phyloP scores from a whole-genome alignment of 495 filamentous ascomycete species.

The Hyphodiscus hymeniophilus region DNA sequence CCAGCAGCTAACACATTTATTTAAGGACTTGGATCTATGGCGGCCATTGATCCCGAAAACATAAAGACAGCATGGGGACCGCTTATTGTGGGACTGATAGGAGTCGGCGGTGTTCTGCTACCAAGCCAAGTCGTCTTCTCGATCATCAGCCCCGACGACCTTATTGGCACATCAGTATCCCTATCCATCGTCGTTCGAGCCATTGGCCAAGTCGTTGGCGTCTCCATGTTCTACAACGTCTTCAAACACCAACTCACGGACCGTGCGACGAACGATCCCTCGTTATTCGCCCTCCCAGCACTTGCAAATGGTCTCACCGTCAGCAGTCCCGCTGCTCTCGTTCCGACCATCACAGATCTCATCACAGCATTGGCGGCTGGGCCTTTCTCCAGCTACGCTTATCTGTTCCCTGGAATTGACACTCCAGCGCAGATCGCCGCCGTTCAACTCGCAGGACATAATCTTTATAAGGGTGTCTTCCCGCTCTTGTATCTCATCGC shows the following conservation, averaged over 20 bases:
- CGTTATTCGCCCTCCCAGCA: neutral
- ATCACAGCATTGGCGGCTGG: neutral
- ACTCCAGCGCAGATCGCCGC: neutral
- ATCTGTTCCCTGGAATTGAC: neutral
- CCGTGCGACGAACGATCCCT: neutral
- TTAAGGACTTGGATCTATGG: too few relatives aligned
- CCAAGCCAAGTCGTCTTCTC: neutral
- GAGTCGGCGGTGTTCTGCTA: neutral
- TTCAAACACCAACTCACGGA: neutral
- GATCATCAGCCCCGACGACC: neutral
- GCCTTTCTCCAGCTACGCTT: neutral
- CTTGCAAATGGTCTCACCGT: neutral
- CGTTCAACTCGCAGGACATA: neutral
- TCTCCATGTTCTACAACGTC: neutral
- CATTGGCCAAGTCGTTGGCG: neutral
- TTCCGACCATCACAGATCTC: too few relatives aligned
- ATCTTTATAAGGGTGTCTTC: neutral
- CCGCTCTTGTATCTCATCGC: conserved; percentile 17
- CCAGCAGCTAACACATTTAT: too few relatives aligned
- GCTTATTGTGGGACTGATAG: neutral
- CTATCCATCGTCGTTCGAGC: neutral
- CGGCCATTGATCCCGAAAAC: neutral
- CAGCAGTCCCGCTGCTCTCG: too few relatives aligned
- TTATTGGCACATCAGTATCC: neutral
- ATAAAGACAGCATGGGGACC: neutral